Percentiles rank a stretch among this genome's conserved stretches.
Evolutionary conservation across 2,329 filamentous ascomycete species (phyloP).

Genomic region (Trichophyton schoenleinii): DNA sequence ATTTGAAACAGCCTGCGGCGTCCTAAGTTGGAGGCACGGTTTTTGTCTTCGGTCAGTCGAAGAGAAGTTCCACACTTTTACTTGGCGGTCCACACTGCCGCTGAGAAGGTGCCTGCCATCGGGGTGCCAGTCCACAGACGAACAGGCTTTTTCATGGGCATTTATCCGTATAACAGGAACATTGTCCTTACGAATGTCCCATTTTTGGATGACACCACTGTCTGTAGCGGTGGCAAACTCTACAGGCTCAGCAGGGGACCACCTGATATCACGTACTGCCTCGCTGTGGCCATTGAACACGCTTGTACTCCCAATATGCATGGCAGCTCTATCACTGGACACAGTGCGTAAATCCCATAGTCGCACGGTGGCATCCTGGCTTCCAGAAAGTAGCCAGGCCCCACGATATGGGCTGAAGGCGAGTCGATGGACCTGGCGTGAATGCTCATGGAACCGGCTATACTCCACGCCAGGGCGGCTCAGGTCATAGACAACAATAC

Average conservation of each 20-base stretch:
- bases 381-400: constrained; percentile 49
- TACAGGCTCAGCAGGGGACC: constrained; percentile 51
- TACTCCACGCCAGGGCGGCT: constrained; percentile 49
- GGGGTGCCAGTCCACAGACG: constrained; percentile 54
- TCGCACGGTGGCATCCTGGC: constrained; percentile 51
- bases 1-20: constrained; percentile 50
- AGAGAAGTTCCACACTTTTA: constrained; percentile 54
- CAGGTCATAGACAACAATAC: constrained; percentile 53
- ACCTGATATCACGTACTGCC: constrained; percentile 51
- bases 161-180: constrained; percentile 48
- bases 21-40: constrained; percentile 44
- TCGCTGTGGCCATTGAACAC: constrained; percentile 47
- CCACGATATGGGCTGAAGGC: constrained; percentile 53
- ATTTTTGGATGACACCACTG: constrained; percentile 50
- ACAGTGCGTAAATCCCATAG: constrained; percentile 52
- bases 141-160: constrained; percentile 49
- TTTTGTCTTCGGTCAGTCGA: constrained; percentile 46
- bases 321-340: constrained; percentile 35
- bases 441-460: constrained; percentile 51
- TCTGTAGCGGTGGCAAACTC: constrained; percentile 54
- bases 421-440: constrained; percentile 52
- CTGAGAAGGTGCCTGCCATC: constrained; percentile 53
- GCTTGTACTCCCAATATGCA: constrained; percentile 43
- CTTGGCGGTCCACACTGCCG: constrained; percentile 48
- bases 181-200: constrained; percentile 49